phyloP scores from a whole-genome alignment of 352 stramenopile genomes.

The Pythium phragmiticola region DNA sequence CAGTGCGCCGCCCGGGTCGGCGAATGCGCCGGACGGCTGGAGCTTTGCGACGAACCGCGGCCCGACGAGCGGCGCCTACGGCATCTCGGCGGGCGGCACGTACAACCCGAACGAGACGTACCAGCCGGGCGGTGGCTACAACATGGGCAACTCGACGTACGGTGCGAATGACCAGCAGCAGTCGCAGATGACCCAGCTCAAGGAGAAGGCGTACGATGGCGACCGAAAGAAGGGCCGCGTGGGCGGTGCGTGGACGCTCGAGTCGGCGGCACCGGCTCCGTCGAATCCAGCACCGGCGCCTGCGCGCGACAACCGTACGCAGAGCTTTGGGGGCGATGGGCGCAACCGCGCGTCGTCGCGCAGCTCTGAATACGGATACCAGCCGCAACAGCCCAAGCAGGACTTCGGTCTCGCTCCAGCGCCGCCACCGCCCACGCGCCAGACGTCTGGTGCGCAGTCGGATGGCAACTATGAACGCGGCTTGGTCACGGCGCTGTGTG shows the following conservation, averaged over 20 bases:
- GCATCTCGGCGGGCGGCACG: constrained; percentile 35
- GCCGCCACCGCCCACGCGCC: constrained; percentile 25
- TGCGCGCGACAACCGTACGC: constrained; percentile 41
- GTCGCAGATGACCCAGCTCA: constrained; percentile 58
- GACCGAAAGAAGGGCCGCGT: constrained; percentile 85
- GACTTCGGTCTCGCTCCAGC: constrained; percentile 11
- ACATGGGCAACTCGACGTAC: constrained; percentile 45
- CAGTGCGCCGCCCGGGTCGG: constrained; percentile 59
- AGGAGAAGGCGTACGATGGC: constrained; percentile 81
- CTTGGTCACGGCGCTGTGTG: constrained; percentile 91
- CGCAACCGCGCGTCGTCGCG: constrained; percentile 26
- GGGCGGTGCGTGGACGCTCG: constrained; percentile 62
- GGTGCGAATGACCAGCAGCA: constrained; percentile 51
- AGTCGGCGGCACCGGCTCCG: constrained; percentile 24
- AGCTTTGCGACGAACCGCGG: constrained; percentile 82
- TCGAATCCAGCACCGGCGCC: constrained; percentile 19
- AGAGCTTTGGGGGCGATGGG: constrained; percentile 41
- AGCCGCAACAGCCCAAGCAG: constrained; percentile 26
- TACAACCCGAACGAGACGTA: constrained; percentile 87
- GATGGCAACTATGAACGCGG: constrained; percentile 93
- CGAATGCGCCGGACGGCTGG: constrained; percentile 80
- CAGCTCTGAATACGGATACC: constrained; percentile 54
- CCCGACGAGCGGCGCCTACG: constrained; percentile 74
- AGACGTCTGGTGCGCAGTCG: constrained; percentile 74
- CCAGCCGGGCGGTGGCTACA: constrained; percentile 61